Base-by-base conservation (phyloP, 2,329 filamentous ascomycete species). In the Periglandula ipomoeae region DNA sequence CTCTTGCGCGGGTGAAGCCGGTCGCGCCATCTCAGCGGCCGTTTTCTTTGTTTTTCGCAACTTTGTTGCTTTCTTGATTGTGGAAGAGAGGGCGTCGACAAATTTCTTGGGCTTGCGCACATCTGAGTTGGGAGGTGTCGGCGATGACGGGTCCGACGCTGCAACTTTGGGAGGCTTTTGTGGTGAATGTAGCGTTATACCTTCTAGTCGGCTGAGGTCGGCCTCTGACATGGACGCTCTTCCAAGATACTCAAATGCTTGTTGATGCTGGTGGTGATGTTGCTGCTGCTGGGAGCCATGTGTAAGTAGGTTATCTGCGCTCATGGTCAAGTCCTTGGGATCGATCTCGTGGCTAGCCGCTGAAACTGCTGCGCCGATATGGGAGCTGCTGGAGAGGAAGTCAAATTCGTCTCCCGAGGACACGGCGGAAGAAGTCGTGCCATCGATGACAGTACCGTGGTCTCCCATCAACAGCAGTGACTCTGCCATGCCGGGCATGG, bases 221-320 rank as follows among this genome's bases (percentile, higher is more conserved):
- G 70, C 69, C 52, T 75, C 71, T 3, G 71, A 74, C 59, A 74
- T 70, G 50, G 69, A 71, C 22, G 60, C 66, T 13, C 61, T 61
- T 35, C 61, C 61, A 11, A 63, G 50, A 45, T 56, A 53, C 5
- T 56, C 52, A 30, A 55, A 50, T 20, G 10, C 56, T 17, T 58
- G 56, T 7, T 50, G 47, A 4, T 46, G 44, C 4, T 39, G 34
- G 1, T 46, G 44, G 0, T 45, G 34, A 2, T 37, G 34, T 30
- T 57, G 57, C 30, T 58, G 55, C 8, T 44, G 40, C 27, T 57
- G 57, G 19, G 44, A 30, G 32, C 19, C 34, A 10, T 49, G 49
- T 19, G 10, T 10, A 5, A 49, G 44, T 13, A 48, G 15, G 15
- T 49, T 43, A 13, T 52, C 50, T 24, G 39, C 19, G 35, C 47